Evolutionary conservation across 106 monocot species (phyloP), one percentile per base, ranked within the genome.

Genomic region (Iris macrosiphon): DNA sequence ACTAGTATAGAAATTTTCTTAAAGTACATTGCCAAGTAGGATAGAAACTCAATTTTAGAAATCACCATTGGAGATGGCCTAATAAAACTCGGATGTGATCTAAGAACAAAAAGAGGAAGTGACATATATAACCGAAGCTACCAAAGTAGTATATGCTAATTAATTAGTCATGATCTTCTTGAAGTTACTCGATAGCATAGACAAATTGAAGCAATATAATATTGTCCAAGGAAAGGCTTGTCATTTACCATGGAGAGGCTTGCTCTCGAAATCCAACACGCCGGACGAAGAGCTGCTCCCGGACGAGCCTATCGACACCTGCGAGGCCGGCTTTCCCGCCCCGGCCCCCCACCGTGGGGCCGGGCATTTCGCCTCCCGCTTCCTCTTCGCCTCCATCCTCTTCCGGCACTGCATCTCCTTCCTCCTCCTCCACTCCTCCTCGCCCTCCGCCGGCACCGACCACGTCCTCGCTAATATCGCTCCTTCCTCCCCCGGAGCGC

Each of bases 391-490:
- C 57, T 70, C 78, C 65, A 69, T 0, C 65, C 83, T 66, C 49
- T 69, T 70, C 60, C 68, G 39, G 49, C 68, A 47, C 49, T 82
- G 76, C 64, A 68, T 15, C 72, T 72, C 76, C 68, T 76, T 76
- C 68, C 76, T 45, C 64, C 69, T 75, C 64, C 76, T 26, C 34
- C 55, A 21, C 66, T 71, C 76, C 66, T 80, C 86, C 45, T 69
- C 75, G 6, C 51, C 46, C 42, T 67, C 86, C 31, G 42, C n/a
- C 32, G 86, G 81, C 29, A 71, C 52, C 32, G 69, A 72, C 24
- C 67, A 61, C 13, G 84, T 61, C 45, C 75, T 67, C 51, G 17
- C 46, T 3, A n/a, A n/a, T n/a, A 68, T 34, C 34, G 38, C 12
- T 5, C n/a, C 46, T 19, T 25, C 27, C 9, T 43, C 43, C 40